Evolutionary conservation across 2,329 filamentous ascomycete species (phyloP), one percentile per base, ranked within the genome.

Genomic region (Pseudogymnoascus pannorum): DNA sequence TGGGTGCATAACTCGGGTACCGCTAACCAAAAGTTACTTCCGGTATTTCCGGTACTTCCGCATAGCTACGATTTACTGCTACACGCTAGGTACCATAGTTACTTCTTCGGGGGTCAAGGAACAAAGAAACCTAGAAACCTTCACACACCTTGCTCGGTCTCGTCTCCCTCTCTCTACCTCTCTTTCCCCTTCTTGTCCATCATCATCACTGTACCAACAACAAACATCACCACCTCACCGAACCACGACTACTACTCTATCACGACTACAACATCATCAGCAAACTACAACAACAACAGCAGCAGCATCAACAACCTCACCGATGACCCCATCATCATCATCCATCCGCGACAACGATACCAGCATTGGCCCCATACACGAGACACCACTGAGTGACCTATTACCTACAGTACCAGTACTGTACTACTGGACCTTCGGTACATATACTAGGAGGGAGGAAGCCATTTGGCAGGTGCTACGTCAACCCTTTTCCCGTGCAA

Each of bases 291-390:
- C 36, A 40, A 40, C 36, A 38, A 38, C 35, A 12, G 16, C 35
- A 18, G 16, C 35, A 16, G 5, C 33, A 36, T 36, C 33, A 3
- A 1, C n/a, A 36, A 6, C 5, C 35, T 38, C 35, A 38, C 3
- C 35, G n/a, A n/a, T n/a, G 35, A 38, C 35, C 35, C 16, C 16
- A 20, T 20, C 22, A 48, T 48, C 42, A 26, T 26, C 8, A 2
- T 20, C 18, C 12, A 48, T 8, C 42, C 26, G 42, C 42, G 44
- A 29, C 44, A 51, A 1, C 14, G 9, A 26, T 48, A 48, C 14
- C 42, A 22, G 42, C 42, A 51, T 51, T 51, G 42, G 42, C 42
- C 42, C 42, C 42, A 51, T 51, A 51, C 42, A 51, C 44, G 44
- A 51, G 44, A 51, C 44, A 51, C 44, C 44, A 24, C 44, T 51